Evolutionary conservation across 108 stramenopile species (phyloP), one percentile per base, ranked within the genome.

Genomic region (Nitzschia palea): DNA sequence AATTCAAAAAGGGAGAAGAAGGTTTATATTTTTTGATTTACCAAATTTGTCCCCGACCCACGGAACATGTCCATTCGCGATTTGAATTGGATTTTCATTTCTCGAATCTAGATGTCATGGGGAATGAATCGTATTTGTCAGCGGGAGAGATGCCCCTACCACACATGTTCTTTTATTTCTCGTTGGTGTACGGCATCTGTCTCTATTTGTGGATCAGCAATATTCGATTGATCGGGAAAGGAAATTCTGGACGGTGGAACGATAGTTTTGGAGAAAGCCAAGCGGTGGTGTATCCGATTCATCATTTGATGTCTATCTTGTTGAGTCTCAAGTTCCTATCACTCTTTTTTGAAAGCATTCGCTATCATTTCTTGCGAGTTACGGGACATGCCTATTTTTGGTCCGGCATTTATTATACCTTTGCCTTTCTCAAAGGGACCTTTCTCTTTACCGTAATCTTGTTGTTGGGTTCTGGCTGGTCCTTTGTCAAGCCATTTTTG

Each of bases 401-500:
- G 90, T 89, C 85, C 0, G 81, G 85, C 22, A 62, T 98, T 4
- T 97, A 86, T 74, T 97, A 95, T 68, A 55, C 82, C 23, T 85
- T 98, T 70, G 73, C 86, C 8, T 95, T 91, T 55, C 40, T 77
- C 36, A 82, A 77, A 61, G 73, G 73, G 10, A 58, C 55, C 9
- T 67, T 70, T 51, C 77, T 97, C 44, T 98, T 99, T 65, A 85
- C 90, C 5, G 97, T 98, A 40, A 91, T 99, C 40, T 81, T 99
- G 0, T 80, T 98, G 28, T 92, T 99, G 66, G 99, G 98, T n/a
- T 90, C 95, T 18, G 97, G 96, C 0, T 98, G 93, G 93, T 81
- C 81, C 35, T 87, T 99, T 51, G 80, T 98, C 63, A 98, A 98
- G 72, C 98, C 97, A 20, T 95, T 89, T 64, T 79, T 99, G 44